Evolutionary conservation across 2,329 filamentous ascomycete genomes (phyloP), one percentile per base, ranked within the genome.

Genomic region (Cercospora canescens): DNA sequence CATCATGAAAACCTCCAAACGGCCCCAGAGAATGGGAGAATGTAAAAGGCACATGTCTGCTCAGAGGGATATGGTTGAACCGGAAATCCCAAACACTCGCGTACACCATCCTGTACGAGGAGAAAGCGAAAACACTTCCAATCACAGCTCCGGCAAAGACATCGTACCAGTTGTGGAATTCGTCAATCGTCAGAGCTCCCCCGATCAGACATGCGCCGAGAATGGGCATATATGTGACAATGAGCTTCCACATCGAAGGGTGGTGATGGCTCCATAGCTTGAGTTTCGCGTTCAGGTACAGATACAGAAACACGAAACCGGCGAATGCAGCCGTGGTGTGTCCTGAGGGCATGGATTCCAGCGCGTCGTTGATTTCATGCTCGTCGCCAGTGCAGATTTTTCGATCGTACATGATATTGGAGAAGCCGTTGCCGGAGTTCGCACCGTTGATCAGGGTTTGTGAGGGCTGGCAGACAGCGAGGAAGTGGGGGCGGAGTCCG

Each of bases 211-310:
- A 83, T 0, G 90, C 90, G 2, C 87, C 88, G 0, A 93, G 85
- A 2, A 93, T 78, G 0, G 91, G 90, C 0, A 86, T 83, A 72
- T 89, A 90, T 26, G 87, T 80, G 16, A 82, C 84, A 34, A 90
- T 81, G 12, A 92, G 78, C 79, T 92, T 92, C 90, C 90, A 92
- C 84, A 91, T 87, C 12, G 87, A 82, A 0, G 90, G 87, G 74
- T 92, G 90, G 75, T 90, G 89, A 81, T 91, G 89, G 69, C 86
- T 81, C 72, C 88, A 92, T 63, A 92, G 85, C 82, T 92, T 93
- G 70, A 93, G 83, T 81, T 93, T 93, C 56, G 89, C 90, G 76
- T 93, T 93, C 52, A 93, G 85, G 79, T 92, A 93, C 1, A 93
- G 81, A 70, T 85, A 89, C 2, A 93, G 79, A 74, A 86, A 93